These are phyloP conservation scores for Wickerhamomyces hampshirensis DNA, from an alignment of 805 yeast species.

Conservation along the genomic window DNA sequence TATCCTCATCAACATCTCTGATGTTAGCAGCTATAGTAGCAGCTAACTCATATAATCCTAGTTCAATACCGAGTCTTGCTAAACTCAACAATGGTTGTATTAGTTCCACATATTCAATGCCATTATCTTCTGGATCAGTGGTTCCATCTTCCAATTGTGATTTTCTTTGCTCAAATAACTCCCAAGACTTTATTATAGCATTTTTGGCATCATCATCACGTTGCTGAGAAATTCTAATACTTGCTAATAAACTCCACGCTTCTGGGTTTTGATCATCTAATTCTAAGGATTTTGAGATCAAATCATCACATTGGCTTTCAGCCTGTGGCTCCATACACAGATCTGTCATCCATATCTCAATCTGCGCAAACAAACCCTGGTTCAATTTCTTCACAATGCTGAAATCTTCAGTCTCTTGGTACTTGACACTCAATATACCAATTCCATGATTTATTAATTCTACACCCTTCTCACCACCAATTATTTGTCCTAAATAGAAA, in stretches of 20 bases:
- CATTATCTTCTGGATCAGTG: conserved; percentile 39
- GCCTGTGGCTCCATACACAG: conserved; percentile 92
- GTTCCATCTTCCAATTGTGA: conserved; percentile 36
- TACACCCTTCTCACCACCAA: conserved; percentile 78
- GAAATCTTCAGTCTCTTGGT: conserved; percentile 25
- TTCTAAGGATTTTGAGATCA: conserved; percentile 59
- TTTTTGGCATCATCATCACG: conserved; percentile 63
- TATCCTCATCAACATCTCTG: conserved; percentile 79
- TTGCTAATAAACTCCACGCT: conserved; percentile 75
- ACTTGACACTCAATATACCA: conserved; percentile 39
- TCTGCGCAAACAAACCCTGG: conserved; percentile 76
- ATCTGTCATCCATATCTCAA: conserved; percentile 98
- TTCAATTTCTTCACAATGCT: conserved; percentile 55
- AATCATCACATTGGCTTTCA: conserved; percentile 69
- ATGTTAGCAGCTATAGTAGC: conserved; percentile 58
- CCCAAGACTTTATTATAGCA: conserved; percentile 71
- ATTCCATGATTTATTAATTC: conserved; percentile 59
- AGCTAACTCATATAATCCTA: conserved; percentile 65
- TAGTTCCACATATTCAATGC: conserved; percentile 55
- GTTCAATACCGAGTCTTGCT: conserved; percentile 71
- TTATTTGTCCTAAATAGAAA: conserved; percentile 84
- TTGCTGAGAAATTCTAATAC: conserved; percentile 87
- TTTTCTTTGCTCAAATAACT: conserved; percentile 52
- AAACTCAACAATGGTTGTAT: conserved; percentile 71
- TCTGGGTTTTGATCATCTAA: conserved; percentile 61